A percentile compares a stretch with the other conserved stretches of the same genome.
Evolutionary conservation across 305 asterid genomes (phyloP).

Genomic region (Fraxinus platypoda): DNA sequence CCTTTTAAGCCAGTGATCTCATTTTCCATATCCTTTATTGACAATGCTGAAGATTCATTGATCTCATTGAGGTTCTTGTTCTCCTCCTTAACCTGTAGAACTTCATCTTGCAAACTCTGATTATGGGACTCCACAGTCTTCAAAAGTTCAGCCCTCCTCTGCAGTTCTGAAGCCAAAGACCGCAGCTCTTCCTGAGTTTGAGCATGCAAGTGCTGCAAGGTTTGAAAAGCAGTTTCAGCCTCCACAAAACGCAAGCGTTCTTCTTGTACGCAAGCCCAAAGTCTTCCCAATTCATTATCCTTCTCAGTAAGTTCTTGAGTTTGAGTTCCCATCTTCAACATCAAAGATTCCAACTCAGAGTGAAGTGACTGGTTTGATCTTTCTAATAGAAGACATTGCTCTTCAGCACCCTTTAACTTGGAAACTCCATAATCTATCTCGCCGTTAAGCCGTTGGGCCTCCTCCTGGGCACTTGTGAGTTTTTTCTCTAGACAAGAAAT

Average conservation of each 20-base stretch:
- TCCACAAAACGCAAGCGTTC: conserved; percentile 86
- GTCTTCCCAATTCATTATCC: conserved; percentile 80
- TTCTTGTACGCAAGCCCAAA: conserved; percentile 89
- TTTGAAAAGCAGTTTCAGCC: conserved; percentile 97
- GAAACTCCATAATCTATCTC: conserved; percentile 66
- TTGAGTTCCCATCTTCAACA: conserved; percentile 70
- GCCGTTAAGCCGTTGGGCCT: conserved; percentile 55
- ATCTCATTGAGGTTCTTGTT: conserved; percentile 63
- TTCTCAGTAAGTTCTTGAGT: conserved; percentile 87
- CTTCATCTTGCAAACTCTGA: conserved; percentile 65
- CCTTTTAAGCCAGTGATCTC: conserved; percentile 65
- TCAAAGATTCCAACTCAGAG: conserved; percentile 72
- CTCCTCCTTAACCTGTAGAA: conserved; percentile 63
- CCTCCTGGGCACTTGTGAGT: conserved; percentile 63
- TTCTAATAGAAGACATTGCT: conserved; percentile 64
- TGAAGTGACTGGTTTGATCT: conserved; percentile 77
- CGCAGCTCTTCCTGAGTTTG: conserved; percentile 86
- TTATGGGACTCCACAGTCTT: conserved; percentile 54
- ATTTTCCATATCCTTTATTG: conserved; percentile 63
- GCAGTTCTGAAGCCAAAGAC: conserved; percentile 65
- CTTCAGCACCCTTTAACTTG: conserved; percentile 77
- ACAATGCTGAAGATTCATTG: conserved; percentile 58
- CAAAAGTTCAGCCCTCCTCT: conserved; percentile 62
- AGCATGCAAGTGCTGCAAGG: conserved; percentile 90
- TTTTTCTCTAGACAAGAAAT: conserved; percentile 64